Conservation (phyloP, 768 basidiomycete species). For the Termitomyces sp. region DNA sequence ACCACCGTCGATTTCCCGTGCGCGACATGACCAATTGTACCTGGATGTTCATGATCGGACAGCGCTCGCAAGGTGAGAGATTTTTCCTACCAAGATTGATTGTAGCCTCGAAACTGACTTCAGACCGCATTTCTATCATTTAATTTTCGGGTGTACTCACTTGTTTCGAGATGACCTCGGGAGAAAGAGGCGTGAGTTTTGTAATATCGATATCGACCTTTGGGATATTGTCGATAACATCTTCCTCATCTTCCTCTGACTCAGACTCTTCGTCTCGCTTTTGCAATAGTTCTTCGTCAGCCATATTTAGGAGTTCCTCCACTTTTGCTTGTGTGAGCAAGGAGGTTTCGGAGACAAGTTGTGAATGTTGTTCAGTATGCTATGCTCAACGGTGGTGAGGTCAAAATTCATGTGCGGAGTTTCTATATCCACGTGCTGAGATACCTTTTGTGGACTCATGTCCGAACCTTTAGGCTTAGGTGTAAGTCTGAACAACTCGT, state of each 20-base stretch:
- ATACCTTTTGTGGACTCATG: not conserved
- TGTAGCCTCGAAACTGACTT: conserved; percentile 68
- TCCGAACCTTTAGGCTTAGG: too few species aligned
- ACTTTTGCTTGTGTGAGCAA: not conserved
- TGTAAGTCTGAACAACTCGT: not conserved
- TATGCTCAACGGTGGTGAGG: conserved; percentile 4
- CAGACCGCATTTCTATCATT: conserved; percentile 6
- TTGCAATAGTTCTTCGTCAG: conserved; percentile 64
- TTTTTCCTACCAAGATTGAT: conserved; percentile 78
- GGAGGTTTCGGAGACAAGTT: not conserved
- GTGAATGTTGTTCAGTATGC: not conserved
- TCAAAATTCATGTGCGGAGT: conserved; percentile 15
- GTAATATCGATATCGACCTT: conserved; percentile 76
- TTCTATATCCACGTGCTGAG: conserved; percentile 19
- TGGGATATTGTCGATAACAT: conserved; percentile 50
- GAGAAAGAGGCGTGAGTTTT: conserved; percentile 83
- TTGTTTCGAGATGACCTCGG: conserved; percentile 90
- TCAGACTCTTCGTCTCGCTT: conserved; percentile 68
- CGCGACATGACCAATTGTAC: conserved; percentile 98
- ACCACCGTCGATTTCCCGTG: conserved; percentile 97
- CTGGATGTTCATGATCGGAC: conserved; percentile 36
- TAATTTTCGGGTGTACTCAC: conserved; percentile 36
- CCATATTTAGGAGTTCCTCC: conserved; percentile 36
- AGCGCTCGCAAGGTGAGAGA: not conserved
- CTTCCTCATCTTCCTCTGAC: conserved; percentile 63